A percentile compares a stretch with the other conserved stretches of the same genome.
These are phyloP conservation scores for Elaeagnus macrophylla DNA, from an alignment of 306 rosid species.

Conservation along the genomic window DNA sequence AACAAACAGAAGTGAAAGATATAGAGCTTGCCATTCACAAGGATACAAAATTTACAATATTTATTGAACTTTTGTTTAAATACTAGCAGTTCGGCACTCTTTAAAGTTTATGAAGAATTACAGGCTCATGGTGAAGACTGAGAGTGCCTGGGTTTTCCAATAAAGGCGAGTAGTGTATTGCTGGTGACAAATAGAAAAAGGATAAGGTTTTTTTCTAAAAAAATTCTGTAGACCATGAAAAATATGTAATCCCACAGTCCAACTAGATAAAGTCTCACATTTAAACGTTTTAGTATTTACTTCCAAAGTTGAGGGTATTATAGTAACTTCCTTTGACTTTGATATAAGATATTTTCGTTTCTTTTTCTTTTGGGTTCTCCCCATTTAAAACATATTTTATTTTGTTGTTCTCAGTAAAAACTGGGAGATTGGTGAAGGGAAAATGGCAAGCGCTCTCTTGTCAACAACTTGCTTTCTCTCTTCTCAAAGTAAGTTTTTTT, in stretches of 20 bases:
- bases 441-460: slow-evolving; percentile 65
- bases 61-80: not conserved
- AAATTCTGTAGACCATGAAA: not conserved
- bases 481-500: slow-evolving; percentile 37
- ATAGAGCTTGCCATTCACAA: slow-evolving; percentile 54
- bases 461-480: slow-evolving; percentile 41
- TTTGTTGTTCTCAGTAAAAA: slow-evolving; percentile 4
- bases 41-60: not conserved
- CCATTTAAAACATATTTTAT: not conserved
- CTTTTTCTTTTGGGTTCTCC: not conserved
- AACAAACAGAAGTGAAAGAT: slow-evolving; percentile 40
- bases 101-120: slow-evolving; percentile 7
- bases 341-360: not conserved
- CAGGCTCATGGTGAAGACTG: slow-evolving; percentile 9
- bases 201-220: slow-evolving; percentile 26
- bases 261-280: too few species aligned
- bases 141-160: not conserved
- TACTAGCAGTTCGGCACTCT: not conserved
- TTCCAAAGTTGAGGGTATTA: slow-evolving; percentile 12
- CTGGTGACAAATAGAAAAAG: slow-evolving; percentile 10
- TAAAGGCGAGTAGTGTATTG: not conserved
- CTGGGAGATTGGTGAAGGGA: not conserved
- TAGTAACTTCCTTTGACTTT: slow-evolving; percentile 17
- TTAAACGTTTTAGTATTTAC: not conserved
- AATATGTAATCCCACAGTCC: too few species aligned